Conservation (phyloP, 129 eudicot genomes). For the Cynara cardunculus region DNA sequence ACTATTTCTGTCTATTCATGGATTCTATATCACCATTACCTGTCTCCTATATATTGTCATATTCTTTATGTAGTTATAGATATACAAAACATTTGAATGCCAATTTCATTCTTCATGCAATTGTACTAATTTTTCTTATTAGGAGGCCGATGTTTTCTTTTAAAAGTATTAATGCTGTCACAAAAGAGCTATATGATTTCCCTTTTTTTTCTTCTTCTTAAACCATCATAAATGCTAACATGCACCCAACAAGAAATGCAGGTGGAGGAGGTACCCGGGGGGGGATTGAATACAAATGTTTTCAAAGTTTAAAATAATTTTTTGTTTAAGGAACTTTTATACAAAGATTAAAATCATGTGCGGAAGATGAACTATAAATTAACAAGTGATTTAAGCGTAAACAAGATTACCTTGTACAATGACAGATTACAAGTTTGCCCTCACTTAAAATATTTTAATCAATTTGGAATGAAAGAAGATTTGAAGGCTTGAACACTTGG, state of each 20-base stretch:
- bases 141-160: neutral
- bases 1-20: no score
- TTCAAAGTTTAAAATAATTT: neutral
- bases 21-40: no score
- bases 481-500: neutral
- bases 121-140: neutral
- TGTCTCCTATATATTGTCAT: no score
- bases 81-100: neutral
- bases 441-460: neutral
- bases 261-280: no score
- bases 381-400: neutral
- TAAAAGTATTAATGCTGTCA: neutral
- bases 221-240: no score
- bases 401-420: neutral
- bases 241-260: no score
- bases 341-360: neutral
- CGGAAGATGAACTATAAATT: neutral
- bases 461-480: neutral
- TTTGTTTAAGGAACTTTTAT: neutral
- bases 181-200: constrained; percentile 5
- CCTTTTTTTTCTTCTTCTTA: neutral
- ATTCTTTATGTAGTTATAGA: no score
- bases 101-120: neutral
- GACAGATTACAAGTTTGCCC: neutral
- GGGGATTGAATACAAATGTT: neutral